Conservation (phyloP, 768 basidiomycete species). For the Lentinula sp. region DNA sequence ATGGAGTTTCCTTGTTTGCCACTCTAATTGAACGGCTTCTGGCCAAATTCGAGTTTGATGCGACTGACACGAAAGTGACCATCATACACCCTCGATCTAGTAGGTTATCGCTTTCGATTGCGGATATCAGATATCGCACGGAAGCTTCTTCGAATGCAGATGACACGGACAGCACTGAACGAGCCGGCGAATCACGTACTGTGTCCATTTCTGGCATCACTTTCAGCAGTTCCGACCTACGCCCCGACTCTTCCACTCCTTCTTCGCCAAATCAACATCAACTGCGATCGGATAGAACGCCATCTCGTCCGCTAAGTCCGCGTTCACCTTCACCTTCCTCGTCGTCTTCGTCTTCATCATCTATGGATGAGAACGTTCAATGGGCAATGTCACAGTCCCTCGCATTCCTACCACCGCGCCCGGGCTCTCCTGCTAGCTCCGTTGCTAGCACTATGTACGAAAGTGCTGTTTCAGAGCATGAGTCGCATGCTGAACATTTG, state of each 20-base stretch:
- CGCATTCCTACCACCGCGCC: conserved; percentile 46
- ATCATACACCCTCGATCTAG: conserved; percentile 60
- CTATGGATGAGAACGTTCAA: conserved; percentile 60
- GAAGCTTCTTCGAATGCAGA: conserved; percentile 18
- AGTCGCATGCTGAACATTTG: not conserved
- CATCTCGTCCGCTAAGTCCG: conserved; percentile 14
- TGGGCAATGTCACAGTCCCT: conserved; percentile 74
- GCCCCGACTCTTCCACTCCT: conserved; percentile 3
- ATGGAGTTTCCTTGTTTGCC: conserved; percentile 77
- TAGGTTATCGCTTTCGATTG: conserved; percentile 52
- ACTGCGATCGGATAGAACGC: conserved; percentile 7
- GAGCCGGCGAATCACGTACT: conserved; percentile 33
- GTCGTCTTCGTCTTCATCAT: conserved; percentile 49
- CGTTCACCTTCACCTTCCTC: conserved; percentile 29
- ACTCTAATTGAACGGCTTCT: conserved; percentile 74
- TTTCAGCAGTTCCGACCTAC: conserved; percentile 44
- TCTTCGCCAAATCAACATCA: conserved; percentile 14
- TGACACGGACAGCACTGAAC: conserved; percentile 3
- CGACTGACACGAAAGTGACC: conserved; percentile 59
- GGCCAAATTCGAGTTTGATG: conserved; percentile 74
- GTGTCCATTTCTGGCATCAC: conserved; percentile 52
- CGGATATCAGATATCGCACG: conserved; percentile 54
- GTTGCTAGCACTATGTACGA: conserved; percentile 69
- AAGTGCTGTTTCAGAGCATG: conserved; percentile 50
- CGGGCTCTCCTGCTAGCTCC: conserved; percentile 39